Evolutionary conservation across 148 eudicot species (phyloP).

Genomic region (Nepenthes mirabilis): DNA sequence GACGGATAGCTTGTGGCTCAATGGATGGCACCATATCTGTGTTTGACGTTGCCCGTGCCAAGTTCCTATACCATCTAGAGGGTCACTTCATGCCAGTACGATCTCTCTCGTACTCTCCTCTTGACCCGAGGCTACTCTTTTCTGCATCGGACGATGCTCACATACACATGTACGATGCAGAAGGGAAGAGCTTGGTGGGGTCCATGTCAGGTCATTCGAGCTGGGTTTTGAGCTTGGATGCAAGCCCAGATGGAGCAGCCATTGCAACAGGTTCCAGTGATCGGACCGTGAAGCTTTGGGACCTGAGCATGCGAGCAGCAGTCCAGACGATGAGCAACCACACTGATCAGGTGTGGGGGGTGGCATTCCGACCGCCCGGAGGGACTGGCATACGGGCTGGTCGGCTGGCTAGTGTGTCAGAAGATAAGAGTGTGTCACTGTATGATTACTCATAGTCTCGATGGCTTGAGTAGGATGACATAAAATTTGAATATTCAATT

Average conservation of each 20-base stretch:
- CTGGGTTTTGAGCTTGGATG: conserved; percentile 88
- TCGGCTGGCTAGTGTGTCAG: conserved; percentile 85
- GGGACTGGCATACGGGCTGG: conserved; percentile 43
- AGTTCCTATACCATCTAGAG: conserved; percentile 78
- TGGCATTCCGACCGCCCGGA: conserved; percentile 65
- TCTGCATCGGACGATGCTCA: conserved; percentile 84
- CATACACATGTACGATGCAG: conserved; percentile 76
- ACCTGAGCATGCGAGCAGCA: conserved; percentile 77
- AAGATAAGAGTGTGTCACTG: conserved; percentile 75
- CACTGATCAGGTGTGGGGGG: conserved; percentile 88
- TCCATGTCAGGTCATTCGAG: conserved; percentile 85
- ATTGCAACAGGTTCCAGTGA: conserved; percentile 93
- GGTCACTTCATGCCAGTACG: conserved; percentile 94
- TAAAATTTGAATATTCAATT: background rate
- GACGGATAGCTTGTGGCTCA: conserved; percentile 77
- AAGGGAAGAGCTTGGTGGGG: conserved; percentile 58
- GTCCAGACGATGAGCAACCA: conserved; percentile 72
- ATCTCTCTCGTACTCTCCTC: conserved; percentile 57
- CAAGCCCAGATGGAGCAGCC: conserved; percentile 74
- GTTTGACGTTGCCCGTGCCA: conserved; percentile 63
- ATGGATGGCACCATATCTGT: conserved; percentile 90
- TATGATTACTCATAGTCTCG: conserved; percentile 52
- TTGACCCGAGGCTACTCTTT: conserved; percentile 54
- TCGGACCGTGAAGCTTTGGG: conserved; percentile 81
- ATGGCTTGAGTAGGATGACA: background rate